A percentile compares a stretch with the other conserved stretches of the same genome.
phyloP scores from a whole-genome alignment of 352 stramenopile genomes.

The Thalassiosira hispida region DNA sequence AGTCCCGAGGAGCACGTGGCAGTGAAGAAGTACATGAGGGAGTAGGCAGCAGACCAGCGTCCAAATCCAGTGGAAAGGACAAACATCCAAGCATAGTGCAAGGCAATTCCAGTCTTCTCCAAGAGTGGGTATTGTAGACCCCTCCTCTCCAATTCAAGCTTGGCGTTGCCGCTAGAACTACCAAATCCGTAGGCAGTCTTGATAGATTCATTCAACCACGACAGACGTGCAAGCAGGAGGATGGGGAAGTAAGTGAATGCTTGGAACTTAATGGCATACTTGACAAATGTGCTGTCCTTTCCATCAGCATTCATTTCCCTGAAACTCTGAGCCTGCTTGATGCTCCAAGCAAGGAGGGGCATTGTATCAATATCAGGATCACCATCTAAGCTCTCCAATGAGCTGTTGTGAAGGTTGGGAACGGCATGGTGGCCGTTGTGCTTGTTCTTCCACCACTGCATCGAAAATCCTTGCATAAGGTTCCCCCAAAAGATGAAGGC shows the following conservation, averaged over 20 bases:
- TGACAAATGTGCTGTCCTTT: conserved; percentile 87
- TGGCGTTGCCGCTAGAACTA: conserved; percentile 84
- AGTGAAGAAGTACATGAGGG: conserved; percentile 85
- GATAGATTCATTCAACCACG: conserved; percentile 96
- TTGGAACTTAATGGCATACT: conserved; percentile 93
- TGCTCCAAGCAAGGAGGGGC: conserved; percentile 96
- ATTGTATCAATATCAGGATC: conserved; percentile 99
- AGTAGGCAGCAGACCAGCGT: conserved; percentile 69
- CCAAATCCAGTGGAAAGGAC: conserved; percentile 75
- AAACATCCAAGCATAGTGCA: conserved; percentile 91
- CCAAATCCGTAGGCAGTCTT: conserved; percentile 92
- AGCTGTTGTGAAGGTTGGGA: conserved; percentile 94
- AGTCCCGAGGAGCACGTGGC: conserved; percentile 90
- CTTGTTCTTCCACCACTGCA: conserved; percentile 97
- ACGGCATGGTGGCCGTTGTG: conserved; percentile 99
- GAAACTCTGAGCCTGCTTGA: conserved; percentile 92
- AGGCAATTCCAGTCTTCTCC: conserved; percentile 73
- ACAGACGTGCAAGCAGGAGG: conserved; percentile 94
- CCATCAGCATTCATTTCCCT: conserved; percentile 70
- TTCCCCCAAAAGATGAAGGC: conserved; percentile 94
- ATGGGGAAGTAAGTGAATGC: conserved; percentile 97
- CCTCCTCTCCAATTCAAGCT: conserved; percentile 83
- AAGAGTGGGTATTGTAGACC: conserved; percentile 88
- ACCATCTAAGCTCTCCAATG: conserved; percentile 88
- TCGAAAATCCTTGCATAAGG: conserved; percentile 97